A percentile compares a stretch with the other conserved stretches of the same genome.
These are phyloP conservation scores for Ramalina peruviana DNA, from an alignment of 495 filamentous ascomycete genomes.

Conservation along the genomic window DNA sequence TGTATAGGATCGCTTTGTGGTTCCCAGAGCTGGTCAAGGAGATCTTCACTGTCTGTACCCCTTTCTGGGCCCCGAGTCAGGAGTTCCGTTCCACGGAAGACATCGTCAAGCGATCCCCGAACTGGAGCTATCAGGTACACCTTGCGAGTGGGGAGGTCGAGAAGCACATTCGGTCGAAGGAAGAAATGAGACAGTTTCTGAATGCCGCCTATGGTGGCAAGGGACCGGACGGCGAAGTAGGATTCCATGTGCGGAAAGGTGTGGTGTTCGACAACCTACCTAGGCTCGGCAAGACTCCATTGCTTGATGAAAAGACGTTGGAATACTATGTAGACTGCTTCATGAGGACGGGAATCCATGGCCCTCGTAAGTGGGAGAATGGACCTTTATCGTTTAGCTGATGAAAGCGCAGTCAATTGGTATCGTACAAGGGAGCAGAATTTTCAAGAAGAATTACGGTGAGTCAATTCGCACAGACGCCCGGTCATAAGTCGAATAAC, in stretches of 20 bases:
- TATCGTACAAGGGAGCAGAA: constrained; percentile 63
- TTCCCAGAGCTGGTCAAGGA: constrained; percentile 56
- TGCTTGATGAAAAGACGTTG: constrained; percentile 50
- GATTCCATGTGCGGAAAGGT: constrained; percentile 42
- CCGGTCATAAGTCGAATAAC: neutral
- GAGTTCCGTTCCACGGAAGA: constrained; percentile 37
- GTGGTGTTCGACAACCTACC: constrained; percentile 40
- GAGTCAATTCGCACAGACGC: constrained; percentile 14
- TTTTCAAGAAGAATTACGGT: constrained; percentile 55
- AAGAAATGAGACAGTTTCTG: constrained; percentile 52
- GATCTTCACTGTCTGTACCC: constrained; percentile 69
- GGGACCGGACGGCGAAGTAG: constrained; percentile 36
- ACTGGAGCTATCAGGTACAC: constrained; percentile 73
- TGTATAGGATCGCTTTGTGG: constrained; percentile 52
- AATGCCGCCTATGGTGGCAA: constrained; percentile 52
- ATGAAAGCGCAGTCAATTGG: constrained; percentile 48
- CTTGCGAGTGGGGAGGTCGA: constrained; percentile 55
- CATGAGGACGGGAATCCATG: constrained; percentile 54
- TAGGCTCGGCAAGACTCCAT: constrained; percentile 29
- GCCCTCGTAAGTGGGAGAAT: constrained; percentile 40
- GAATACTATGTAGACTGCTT: constrained; percentile 65
- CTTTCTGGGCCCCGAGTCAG: constrained; percentile 41
- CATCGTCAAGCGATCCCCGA: constrained; percentile 48
- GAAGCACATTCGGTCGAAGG: constrained; percentile 35
- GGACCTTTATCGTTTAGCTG: neutral